Evolutionary conservation across 2,329 filamentous ascomycete species (phyloP).

Genomic region (Sporothrix sp.): DNA sequence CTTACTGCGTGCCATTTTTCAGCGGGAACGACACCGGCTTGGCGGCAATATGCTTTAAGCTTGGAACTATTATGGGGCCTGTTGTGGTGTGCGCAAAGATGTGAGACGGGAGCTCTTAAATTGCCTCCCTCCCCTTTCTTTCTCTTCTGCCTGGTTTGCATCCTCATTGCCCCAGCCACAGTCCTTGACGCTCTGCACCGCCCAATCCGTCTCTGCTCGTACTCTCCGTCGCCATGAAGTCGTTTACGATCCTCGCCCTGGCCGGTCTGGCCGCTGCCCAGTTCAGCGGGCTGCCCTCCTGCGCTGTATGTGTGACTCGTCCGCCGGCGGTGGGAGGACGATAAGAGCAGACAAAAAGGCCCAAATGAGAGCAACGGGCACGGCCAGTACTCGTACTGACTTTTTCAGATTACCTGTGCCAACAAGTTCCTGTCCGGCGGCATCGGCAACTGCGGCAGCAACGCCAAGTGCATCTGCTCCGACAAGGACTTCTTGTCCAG

Average conservation of each 20-base stretch:
- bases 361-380: too few relatives aligned
- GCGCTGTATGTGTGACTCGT: conserved; percentile 42
- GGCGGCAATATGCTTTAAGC: too few relatives aligned
- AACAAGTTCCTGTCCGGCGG: conserved; percentile 22
- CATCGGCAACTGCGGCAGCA: conserved; percentile 27
- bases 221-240: conserved; percentile 32
- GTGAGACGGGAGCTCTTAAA: neutral
- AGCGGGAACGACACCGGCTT: neutral
- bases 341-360: too few relatives aligned
- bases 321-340: too few relatives aligned
- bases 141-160: neutral
- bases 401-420: conserved; percentile 24
- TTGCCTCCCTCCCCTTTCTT: neutral
- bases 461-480: conserved; percentile 33
- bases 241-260: conserved; percentile 32
- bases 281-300: conserved; percentile 37
- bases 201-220: neutral
- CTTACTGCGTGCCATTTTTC: neutral
- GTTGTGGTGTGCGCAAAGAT: neutral
- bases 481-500: conserved; percentile 31
- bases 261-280: conserved; percentile 45
- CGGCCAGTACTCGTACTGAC: neutral
- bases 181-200: neutral
- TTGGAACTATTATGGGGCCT: neutral
- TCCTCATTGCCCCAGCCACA: too few relatives aligned